Evolutionary conservation across 805 yeast genomes (phyloP), one percentile per base, ranked within the genome.

Genomic region (Hanseniaspora vineae): DNA sequence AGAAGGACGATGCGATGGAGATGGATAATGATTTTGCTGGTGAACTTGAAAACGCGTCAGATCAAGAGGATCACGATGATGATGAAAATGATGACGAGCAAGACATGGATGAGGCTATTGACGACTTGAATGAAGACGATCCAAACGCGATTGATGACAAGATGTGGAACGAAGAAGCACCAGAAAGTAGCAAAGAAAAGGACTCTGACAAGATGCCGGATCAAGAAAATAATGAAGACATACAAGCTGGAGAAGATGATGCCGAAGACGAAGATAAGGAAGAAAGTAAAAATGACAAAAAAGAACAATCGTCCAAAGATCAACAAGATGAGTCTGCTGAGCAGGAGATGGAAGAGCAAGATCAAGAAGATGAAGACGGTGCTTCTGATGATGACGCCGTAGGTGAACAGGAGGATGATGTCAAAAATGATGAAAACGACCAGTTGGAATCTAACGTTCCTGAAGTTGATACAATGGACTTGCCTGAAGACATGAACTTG

Each of bases 1-100:
- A 88, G 52, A 81, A 78, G 9, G 96, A 92, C 62, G 69, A 90
- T 44, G 97, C 97, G 5, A 87, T 86, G 43, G 95, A 87, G 46
- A 84, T 89, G 61, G 95, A 88, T 56, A 96, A 96, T 35, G 97
- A 92, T 56, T 86, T 92, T 95, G 96, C 92, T 20, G 98, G 98
- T 47, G 80, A 86, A 29, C 63, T 82, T 9, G 96, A 90, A 63
- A 88, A 89, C 53, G 72, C 79, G 13, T 78, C 88, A 10, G 82
- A 76, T 48, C 81, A 80, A 59, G 84, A 79, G 15, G 69, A 71
- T 15, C 79, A 77, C 11, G 73, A 71, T 11, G 73, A 70, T 3
- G 70, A 69, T 2, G 70, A 70, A 1, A 74, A 75, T 2, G 78
- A 78, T 6, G 77, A 78, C 3, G 70, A 81, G 4, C 96, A 88